These are phyloP conservation scores for Plasmopara muralis DNA, from an alignment of 352 stramenopile genomes.

Conservation along the genomic window DNA sequence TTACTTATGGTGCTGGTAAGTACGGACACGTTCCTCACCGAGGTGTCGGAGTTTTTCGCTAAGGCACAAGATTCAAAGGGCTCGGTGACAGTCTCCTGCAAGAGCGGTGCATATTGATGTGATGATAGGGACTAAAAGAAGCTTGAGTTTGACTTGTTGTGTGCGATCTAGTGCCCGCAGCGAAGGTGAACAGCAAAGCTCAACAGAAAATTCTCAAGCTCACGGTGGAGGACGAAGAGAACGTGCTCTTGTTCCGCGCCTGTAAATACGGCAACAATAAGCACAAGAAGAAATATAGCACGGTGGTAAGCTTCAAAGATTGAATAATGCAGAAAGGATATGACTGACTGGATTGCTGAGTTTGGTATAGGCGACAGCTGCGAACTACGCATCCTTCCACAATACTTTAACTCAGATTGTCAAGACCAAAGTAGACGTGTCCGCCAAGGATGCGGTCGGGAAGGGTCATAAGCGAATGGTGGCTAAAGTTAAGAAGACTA, in stretches of 20 bases:
- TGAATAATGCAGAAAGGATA: neutral
- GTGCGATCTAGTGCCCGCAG: slow-evolving; percentile 23
- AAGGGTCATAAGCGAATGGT: slow-evolving; percentile 30
- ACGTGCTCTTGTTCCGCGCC: slow-evolving; percentile 66
- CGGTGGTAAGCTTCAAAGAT: slow-evolving; percentile 33
- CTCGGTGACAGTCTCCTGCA: slow-evolving; percentile 56
- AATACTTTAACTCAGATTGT: slow-evolving; percentile 59
- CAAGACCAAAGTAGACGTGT: slow-evolving; percentile 54
- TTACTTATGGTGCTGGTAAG: slow-evolving; percentile 46
- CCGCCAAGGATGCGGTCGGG: slow-evolving; percentile 21
- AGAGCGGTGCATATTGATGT: slow-evolving; percentile 39
- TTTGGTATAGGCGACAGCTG: slow-evolving; percentile 42
- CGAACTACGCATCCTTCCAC: slow-evolving; percentile 60
- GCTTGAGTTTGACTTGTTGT: slow-evolving; percentile 6
- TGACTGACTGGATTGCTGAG: slow-evolving; percentile 6
- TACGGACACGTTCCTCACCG: slow-evolving; percentile 54
- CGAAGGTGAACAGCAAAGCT: slow-evolving; percentile 30
- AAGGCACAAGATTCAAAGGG: slow-evolving; percentile 33
- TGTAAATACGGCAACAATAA: slow-evolving; percentile 84
- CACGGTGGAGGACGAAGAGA: slow-evolving; percentile 35
- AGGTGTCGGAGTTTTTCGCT: slow-evolving; percentile 53
- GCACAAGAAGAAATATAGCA: slow-evolving; percentile 83
- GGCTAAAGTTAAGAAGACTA: slow-evolving; percentile 55
- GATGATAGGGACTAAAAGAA: neutral
- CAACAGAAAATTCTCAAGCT: slow-evolving; percentile 35